phyloP scores from a whole-genome alignment of 2,329 filamentous ascomycete genomes.

The Chalaropsis ovoidea region DNA sequence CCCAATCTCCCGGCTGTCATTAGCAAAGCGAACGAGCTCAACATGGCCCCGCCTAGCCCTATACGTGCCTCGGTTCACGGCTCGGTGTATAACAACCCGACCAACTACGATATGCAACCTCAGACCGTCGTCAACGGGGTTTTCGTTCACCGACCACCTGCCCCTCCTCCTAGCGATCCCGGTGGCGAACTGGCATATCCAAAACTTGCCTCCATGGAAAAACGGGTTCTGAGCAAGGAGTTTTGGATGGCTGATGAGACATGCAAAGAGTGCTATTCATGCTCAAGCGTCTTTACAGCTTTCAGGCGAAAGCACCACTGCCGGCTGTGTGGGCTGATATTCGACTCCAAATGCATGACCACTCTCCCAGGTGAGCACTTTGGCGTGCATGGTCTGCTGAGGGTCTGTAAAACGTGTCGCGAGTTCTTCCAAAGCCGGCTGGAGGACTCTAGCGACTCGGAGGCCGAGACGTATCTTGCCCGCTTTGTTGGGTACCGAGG shows the following conservation, averaged over 20 bases:
- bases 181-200: conserved; percentile 50
- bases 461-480: conserved; percentile 57
- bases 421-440: conserved; percentile 73
- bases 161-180: conserved; percentile 44
- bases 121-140: conserved; percentile 36
- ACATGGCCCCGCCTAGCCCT: conserved; percentile 47
- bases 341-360: conserved; percentile 90
- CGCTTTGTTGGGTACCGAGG: conserved; percentile 27
- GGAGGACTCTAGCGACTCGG: conserved; percentile 71
- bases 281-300: conserved; percentile 79
- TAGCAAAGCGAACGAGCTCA: conserved; percentile 44
- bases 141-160: conserved; percentile 44
- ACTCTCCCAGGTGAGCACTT: conserved; percentile 83
- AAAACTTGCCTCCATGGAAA: conserved; percentile 61
- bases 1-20: conserved; percentile 43
- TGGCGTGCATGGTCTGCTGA: conserved; percentile 70
- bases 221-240: conserved; percentile 82
- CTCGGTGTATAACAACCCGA: conserved; percentile 48
- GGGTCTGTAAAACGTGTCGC: conserved; percentile 89
- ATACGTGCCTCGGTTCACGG: conserved; percentile 48
- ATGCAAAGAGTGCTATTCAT: conserved; percentile 92
- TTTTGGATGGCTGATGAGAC: conserved; percentile 99
- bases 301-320: conserved; percentile 96
- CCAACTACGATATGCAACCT: conserved; percentile 39
- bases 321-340: conserved; percentile 92